A percentile compares a stretch with the other conserved stretches of the same genome.
Evolutionary conservation across 192 early-diverging fungal genomes (phyloP).

Genomic region (Phycomyces nitens): DNA sequence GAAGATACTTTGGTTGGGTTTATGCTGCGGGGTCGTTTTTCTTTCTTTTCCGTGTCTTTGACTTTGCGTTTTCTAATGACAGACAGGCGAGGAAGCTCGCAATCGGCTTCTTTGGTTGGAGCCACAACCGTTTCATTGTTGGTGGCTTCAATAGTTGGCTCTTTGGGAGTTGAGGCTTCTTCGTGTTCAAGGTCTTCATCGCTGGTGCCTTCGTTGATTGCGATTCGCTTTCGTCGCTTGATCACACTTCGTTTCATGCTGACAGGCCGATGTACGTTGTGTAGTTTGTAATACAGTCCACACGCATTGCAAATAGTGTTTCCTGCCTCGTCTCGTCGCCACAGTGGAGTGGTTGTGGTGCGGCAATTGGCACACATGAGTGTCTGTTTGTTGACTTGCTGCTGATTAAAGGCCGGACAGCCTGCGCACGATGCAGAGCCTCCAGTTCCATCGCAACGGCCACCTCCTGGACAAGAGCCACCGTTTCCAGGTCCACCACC

Average conservation of each 20-base stretch:
- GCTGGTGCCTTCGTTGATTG: constrained; percentile 17
- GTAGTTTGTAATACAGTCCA: constrained; percentile 86
- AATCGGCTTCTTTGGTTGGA: background rate
- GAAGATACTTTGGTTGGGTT: background rate
- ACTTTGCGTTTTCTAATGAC: background rate
- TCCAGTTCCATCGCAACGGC: constrained; percentile 72
- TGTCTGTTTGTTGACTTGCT: constrained; percentile 52
- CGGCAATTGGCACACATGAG: constrained; percentile 71
- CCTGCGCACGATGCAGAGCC: constrained; percentile 69
- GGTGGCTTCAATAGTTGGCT: background rate
- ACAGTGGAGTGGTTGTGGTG: constrained; percentile 76
- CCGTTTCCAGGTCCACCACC: constrained; percentile 31
- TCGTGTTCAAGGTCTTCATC: constrained; percentile 21
- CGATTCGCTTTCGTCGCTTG: constrained; percentile 67
- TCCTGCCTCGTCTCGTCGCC: constrained; percentile 70
- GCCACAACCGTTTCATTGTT: too few relatives aligned
- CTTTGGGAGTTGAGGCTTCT: background rate
- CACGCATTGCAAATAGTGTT: constrained; percentile 84
- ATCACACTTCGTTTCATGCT: constrained; percentile 75
- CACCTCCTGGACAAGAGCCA: constrained; percentile 71
- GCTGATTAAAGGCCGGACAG: constrained; percentile 74
- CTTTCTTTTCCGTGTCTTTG: too few relatives aligned
- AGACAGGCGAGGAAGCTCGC: background rate
- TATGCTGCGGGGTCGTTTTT: background rate
- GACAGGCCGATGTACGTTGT: constrained; percentile 78